Base-by-base conservation (phyloP, 345 rosid genomes). In the Brassica carinata region DNA sequence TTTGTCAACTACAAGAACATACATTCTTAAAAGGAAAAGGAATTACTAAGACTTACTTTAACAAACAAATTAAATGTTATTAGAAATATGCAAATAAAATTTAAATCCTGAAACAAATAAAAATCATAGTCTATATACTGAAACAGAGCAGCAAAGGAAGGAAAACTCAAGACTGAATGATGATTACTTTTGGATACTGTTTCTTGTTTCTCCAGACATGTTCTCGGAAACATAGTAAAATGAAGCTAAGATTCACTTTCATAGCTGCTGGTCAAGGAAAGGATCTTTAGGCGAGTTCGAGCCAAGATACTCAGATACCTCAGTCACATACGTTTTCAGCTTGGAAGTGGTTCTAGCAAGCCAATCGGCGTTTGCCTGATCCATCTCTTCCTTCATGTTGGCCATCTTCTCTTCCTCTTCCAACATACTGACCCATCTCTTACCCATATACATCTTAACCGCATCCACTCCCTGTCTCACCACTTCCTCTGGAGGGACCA, bases 311-410 rank as follows among this genome's bases (percentile, higher is more conserved):
- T 77, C 96, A 0, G 91, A 84, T 27, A 93, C 88, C 70, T 72
- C 82, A 0, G 90, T 64, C 15, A 67, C 92, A 69, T 85, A 75
- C 11, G 71, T 84, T 80, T 89, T 93, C 85, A 96, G 72, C 93
- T 89, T 90, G 0, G 97, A 90, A 51, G 95, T 84, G 75, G 98
- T 90, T 80, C 95, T 88, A 1, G 91, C 88, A 83, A 94, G 84
- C 98, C 97, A 96, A 3, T 92, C 97, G 0, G 87, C 53, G 81
- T 87, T 79, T 30, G 74, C 77, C 68, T 78, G 79, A 57, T 92
- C 95, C 36, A 84, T 83, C 74, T 71, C 88, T 36, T 89, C 87
- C 19, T 82, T 77, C 89, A 84, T 74, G 72, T 85, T 77, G 0
- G 77, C 72, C 78, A 78, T 78, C 84, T 65, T 84, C 84, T 92